Evolutionary conservation across 805 yeast species (phyloP).

Genomic region (Ogataea populi-albae): DNA sequence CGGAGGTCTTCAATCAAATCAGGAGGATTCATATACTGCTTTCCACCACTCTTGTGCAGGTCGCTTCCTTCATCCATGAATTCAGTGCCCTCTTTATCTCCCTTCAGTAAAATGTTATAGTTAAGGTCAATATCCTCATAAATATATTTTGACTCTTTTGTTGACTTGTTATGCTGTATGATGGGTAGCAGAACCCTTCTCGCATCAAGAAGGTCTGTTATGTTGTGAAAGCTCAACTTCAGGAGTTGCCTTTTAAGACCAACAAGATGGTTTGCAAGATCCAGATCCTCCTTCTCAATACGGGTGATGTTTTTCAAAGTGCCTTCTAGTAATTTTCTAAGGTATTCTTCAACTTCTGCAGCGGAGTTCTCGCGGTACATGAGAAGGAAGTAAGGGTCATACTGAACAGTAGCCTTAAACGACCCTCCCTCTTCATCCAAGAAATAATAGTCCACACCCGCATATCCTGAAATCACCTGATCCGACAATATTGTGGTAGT

Average conservation of each 20-base stretch:
- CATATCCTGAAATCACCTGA: constrained; percentile 59
- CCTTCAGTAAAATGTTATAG: constrained; percentile 29
- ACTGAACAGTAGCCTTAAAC: constrained; percentile 79
- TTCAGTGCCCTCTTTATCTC: constrained; percentile 30
- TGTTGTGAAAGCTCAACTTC: constrained; percentile 70
- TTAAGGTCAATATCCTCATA: constrained; percentile 55
- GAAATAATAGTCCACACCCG: constrained; percentile 94
- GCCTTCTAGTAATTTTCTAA: constrained; percentile 65
- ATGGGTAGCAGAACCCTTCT: constrained; percentile 69
- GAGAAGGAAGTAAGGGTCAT: constrained; percentile 84
- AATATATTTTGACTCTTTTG: constrained; percentile 61
- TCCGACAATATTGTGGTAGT: constrained; percentile 67
- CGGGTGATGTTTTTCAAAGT: constrained; percentile 55
- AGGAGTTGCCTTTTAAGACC: constrained; percentile 68
- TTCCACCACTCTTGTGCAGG: constrained; percentile 10
- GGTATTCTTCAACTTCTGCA: constrained; percentile 80
- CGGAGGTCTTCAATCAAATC: constrained; percentile 73
- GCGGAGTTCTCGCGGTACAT: constrained; percentile 60
- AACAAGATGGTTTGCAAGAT: constrained; percentile 79
- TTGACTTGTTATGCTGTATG: constrained; percentile 60
- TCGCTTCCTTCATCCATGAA: constrained; percentile 23
- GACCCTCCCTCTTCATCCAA: constrained; percentile 95
- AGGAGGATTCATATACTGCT: constrained; percentile 48
- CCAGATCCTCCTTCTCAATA: constrained; percentile 72
- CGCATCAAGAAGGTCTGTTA: constrained; percentile 70